Conservation (phyloP, 179 eudicot genomes). For the Beta macrorhiza region DNA sequence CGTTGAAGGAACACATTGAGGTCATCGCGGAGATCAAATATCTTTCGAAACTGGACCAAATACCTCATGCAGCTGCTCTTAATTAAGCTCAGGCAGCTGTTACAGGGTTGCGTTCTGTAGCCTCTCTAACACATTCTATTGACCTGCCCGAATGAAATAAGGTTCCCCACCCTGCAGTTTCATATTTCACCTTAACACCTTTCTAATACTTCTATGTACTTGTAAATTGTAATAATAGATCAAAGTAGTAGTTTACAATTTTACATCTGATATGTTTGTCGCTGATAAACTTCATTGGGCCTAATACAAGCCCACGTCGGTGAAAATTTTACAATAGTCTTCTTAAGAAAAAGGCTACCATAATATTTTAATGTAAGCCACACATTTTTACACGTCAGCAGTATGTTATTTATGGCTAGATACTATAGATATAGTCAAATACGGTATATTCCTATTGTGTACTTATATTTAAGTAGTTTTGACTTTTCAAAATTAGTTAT, state of each 20-base stretch:
- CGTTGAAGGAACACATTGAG: constrained; percentile 57
- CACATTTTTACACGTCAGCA: too few relatives aligned
- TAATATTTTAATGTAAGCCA: too few relatives aligned
- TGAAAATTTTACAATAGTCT: too few relatives aligned
- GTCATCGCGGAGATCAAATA: constrained; percentile 73
- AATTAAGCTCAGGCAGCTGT: constrained; percentile 52
- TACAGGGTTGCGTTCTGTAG: constrained; percentile 67
- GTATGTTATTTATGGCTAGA: too few relatives aligned
- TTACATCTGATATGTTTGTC: background rate
- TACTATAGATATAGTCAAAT: too few relatives aligned
- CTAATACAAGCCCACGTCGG: too few relatives aligned
- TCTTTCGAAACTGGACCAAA: constrained; percentile 79
- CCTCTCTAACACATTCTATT: constrained; percentile 73
- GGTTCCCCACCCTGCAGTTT: constrained; percentile 57
- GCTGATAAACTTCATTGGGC: too few relatives aligned
- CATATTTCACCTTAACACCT: background rate
- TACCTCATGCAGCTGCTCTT: constrained; percentile 66
- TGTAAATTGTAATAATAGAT: background rate
- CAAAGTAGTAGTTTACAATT: background rate
- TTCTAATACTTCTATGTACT: background rate
- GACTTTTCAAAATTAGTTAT: too few relatives aligned
- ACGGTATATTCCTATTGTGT: too few relatives aligned
- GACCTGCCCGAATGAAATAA: constrained; percentile 65
- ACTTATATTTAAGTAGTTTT: too few relatives aligned
- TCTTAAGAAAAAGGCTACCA: too few relatives aligned